Conservation (phyloP, 148 eudicot genomes). For the Arctostaphylos glauca region DNA sequence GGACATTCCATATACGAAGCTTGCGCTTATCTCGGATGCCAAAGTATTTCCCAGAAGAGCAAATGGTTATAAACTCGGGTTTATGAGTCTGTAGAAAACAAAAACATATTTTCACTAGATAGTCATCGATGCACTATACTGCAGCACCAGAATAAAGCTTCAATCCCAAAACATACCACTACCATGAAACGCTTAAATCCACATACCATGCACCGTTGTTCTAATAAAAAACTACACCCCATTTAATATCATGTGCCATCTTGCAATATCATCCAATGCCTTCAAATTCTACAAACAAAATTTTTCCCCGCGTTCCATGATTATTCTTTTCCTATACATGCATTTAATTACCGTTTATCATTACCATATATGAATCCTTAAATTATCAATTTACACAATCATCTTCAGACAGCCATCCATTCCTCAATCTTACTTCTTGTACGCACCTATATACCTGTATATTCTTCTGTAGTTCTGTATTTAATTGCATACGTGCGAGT, state of each 20-base stretch:
- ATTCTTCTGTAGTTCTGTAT: neutral
- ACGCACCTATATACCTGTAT: neutral
- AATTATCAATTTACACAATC: neutral
- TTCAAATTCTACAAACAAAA: neutral
- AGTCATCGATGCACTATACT: neutral
- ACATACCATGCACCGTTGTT: no score
- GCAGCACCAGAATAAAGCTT: neutral
- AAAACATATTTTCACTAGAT: neutral
- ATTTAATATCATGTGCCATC: neutral
- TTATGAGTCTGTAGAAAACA: constrained; percentile 50
- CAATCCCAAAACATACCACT: neutral
- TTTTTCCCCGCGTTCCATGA: neutral
- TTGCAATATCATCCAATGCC: neutral
- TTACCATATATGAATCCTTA: neutral
- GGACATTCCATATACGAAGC: constrained; percentile 76
- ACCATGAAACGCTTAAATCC: neutral
- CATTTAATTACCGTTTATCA: neutral
- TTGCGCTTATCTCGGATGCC: constrained; percentile 57
- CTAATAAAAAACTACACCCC: no score
- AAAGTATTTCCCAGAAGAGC: constrained; percentile 66
- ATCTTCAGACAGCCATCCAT: neutral
- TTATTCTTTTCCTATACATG: neutral
- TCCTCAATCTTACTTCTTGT: neutral
- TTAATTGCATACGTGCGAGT: neutral
- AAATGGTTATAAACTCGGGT: constrained; percentile 48